Base-by-base conservation (phyloP, 306 rosid species). In the Glycine latifolia region DNA sequence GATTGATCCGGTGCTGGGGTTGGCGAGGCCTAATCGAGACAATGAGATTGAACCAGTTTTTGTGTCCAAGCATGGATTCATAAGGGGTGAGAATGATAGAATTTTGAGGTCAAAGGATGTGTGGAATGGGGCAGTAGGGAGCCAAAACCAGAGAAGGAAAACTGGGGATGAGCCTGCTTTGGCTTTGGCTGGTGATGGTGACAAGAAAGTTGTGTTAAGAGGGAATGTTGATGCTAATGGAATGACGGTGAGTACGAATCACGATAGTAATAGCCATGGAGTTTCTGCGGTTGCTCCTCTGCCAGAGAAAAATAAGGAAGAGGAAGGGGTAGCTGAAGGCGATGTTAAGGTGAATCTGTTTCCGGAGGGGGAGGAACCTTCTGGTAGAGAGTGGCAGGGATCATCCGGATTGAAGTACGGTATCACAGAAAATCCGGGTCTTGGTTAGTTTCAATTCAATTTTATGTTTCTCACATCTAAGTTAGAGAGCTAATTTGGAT, bases 1-100 rank as follows among this genome's bases (percentile, higher is more conserved):
- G 88, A 94, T 91, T 63, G 96, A 94, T 79, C 97, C 98, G 5
- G 65, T 91, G 81, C 83, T 92, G 73, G 97, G 97, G 16, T 80
- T 93, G 66, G 91, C 94, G 3, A 85, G 79, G 75, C 87, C 88
- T 2, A 79, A 52, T 41, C 72, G 84, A 49, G 89, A 89, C 52
- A 84, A 67, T 76, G 97, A 92, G 89, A 93, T 92, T 77, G 91
- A 87, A 76, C 81, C 85, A 3, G 90, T 60, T 83, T 33, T 81
- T 65, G 85, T 82, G 82, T 9, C 71, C 10, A 75, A 58, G 31
- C 31, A 26, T 26, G 2, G 31, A 26, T 1, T 26, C 31, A 26
- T 26, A 26, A 26, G 31, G 31, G 31, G 31, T 26, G 31, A 26
- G 82, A 84, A 86, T 20, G 86, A 73, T 6, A 84, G 76, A 62